Evolutionary conservation across 768 basidiomycete species (phyloP), one percentile per base, ranked within the genome.

Genomic region (Boletus vinaceobasis): DNA sequence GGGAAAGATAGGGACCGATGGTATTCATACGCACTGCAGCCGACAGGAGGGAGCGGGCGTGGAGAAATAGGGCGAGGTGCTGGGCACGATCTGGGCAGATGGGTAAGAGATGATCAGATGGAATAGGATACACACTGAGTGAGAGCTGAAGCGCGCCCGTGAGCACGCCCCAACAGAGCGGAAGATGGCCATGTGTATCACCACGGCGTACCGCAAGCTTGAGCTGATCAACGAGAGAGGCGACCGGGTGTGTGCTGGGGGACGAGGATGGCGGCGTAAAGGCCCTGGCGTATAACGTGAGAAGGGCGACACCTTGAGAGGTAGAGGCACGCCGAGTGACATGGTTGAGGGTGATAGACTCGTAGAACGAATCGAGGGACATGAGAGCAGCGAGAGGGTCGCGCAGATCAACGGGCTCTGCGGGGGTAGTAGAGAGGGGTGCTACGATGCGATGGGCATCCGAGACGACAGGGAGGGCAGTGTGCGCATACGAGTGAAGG

Each of bases 1-100:
- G 94, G 1, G 97, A 83, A 19, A 83, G 83, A 69, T 99, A 99
- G 0, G 97, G 97, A 0, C 97, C 97, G 59, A 97, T 79, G 26
- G 82, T 81, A 70, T 98, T 98, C 64, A 98, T 77, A 7, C 97
- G 84, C 17, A 99, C 90, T 2, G 93, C 87, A 5, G 95, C 93
- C 8, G 95, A 98, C 42, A 98, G 77, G 48, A 98, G 74, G 50
- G 92, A 83, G 14, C 97, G 82, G 4, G 91, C 90, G 61, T 98
- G 93, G 6, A 99, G 83, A 75, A 97, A 98, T 32, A 98, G 83
- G 64, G 94, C 88, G 14, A 99, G 83, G 65, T 90, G 89, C 60
- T 88, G 86, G 9, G 90, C 77, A 29, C 91, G 84, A 60, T 87
- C 94, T 98, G 66, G 14, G 60, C 32, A 9, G 26, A 53, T 52